Conservation (phyloP, 371 early-diverging fungal genomes). For the Apophysomyces variabilis region DNA sequence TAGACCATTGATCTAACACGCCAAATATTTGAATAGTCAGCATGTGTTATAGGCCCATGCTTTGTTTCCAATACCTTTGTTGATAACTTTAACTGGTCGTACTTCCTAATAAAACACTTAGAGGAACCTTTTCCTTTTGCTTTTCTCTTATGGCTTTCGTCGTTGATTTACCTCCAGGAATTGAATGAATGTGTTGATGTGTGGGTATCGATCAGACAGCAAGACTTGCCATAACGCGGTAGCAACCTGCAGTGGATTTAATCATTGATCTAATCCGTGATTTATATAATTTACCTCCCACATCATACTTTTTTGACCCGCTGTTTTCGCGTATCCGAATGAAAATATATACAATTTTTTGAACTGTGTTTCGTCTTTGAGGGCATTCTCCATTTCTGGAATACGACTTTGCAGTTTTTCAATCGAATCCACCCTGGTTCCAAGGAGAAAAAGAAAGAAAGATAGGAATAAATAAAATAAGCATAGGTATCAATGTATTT, state of each 20-base stretch:
- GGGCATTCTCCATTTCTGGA: constrained; percentile 13
- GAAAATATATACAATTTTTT: constrained; percentile 38
- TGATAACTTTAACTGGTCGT: constrained; percentile 49
- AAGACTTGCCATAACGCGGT: constrained; percentile 43
- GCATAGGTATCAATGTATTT: background rate
- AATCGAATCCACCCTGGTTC: constrained; percentile 23
- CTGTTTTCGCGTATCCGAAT: constrained; percentile 41
- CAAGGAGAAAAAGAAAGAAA: background rate
- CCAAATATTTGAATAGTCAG: background rate
- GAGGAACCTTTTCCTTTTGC: background rate
- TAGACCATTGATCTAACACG: constrained; percentile 46
- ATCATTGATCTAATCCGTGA: background rate
- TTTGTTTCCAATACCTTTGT: constrained; percentile 29
- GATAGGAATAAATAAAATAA: no score
- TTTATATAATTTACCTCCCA: constrained; percentile 31
- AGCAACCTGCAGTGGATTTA: constrained; percentile 26
- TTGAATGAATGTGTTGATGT: constrained; percentile 31
- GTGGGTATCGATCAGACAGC: constrained; percentile 29
- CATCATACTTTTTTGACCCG: constrained; percentile 49
- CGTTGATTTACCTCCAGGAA: constrained; percentile 31
- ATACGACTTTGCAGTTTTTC: constrained; percentile 19
- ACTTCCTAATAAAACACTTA: constrained; percentile 19
- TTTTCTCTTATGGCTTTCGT: background rate
- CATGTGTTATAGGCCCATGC: no score
- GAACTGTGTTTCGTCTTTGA: constrained; percentile 22